Evolutionary conservation across 495 filamentous ascomycete genomes (phyloP).

Genomic region (Neurospora sublineolata): DNA sequence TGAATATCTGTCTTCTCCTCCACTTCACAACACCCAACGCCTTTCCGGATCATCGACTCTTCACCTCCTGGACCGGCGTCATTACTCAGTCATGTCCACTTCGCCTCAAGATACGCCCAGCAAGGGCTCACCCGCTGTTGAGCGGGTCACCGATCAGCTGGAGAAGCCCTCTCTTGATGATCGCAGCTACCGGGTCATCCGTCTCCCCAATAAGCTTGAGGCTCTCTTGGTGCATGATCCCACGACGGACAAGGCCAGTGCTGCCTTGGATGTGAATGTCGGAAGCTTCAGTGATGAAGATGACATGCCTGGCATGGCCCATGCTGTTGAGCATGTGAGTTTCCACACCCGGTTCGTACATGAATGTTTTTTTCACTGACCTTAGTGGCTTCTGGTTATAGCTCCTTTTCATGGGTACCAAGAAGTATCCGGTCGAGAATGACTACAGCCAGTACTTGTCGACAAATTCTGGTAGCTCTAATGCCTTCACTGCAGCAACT

Average conservation of each 20-base stretch:
- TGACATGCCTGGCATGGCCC: constrained; percentile 87
- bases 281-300: constrained; percentile 87
- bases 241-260: constrained; percentile 93
- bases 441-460: constrained; percentile 90
- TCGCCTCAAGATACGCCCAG: constrained; percentile 12
- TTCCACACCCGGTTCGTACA: not conserved
- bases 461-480: constrained; percentile 78
- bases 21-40: constrained; percentile 3
- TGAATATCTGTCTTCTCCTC: not conserved
- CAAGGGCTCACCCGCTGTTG: constrained; percentile 31
- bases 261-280: constrained; percentile 89
- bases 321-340: constrained; percentile 65
- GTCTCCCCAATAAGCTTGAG: constrained; percentile 81
- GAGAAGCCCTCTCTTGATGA: constrained; percentile 85
- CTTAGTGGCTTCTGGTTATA: constrained; percentile 27
- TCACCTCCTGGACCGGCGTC: not conserved
- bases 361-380: constrained; percentile 6
- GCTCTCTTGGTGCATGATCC: constrained; percentile 88
- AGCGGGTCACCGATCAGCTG: constrained; percentile 65
- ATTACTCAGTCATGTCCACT: constrained; percentile 13
- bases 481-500: constrained; percentile 87
- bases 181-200: constrained; percentile 77
- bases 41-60: not conserved
- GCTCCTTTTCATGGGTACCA: constrained; percentile 95
- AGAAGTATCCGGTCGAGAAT: constrained; percentile 96